Base-by-base conservation (phyloP, 2,329 filamentous ascomycete species). In the Pyricularia grisea region DNA sequence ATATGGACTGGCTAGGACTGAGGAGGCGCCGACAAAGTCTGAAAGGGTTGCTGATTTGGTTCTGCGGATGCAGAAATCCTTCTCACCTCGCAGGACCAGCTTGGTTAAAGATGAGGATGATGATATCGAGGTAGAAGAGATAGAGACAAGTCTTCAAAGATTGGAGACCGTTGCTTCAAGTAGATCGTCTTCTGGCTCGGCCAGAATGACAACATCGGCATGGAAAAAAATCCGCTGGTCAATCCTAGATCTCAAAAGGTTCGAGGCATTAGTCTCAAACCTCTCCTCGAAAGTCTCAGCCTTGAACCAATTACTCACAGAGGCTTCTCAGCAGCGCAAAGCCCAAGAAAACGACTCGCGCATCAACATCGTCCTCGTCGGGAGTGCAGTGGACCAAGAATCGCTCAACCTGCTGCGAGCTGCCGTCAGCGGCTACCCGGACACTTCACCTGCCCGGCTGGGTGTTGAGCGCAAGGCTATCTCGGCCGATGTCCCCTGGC, bases 281-380 rank as follows among this genome's bases (percentile, higher is more conserved):
- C 68, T 70, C 4, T 70, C 67, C 20, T n/a, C 36, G n/a, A 60
- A 55, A 65, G 69, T 71, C 58, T 69, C 36, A 14, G 65, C 68
- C 31, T 66, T 71, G 61, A 70, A 70, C 68, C 69, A 70, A 27
- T 69, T 71, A 28, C 64, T 71, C 65, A 67, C 65, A 7, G 69
- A 71, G 67, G 67, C 70, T 36, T 67, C 70, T 17, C 67, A 70
- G 50, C 68, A 65, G 31, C 69, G 65, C 10, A 68, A 60, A 7
- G 55, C 69, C 28, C 60, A 36, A 3, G 69, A 70, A 27, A 68
- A 70, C 68, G 69, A 69, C 65, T 67, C 67, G 27, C 71, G 68
- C 50, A 42, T 71, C 68, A 71, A 69, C 65, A 71, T 71, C 65
- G 67, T 71, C 25, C 65, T 71, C 14, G 66, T 71, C 17, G 71